Evolutionary conservation across 73 alveolate genomes (phyloP).

Genomic region (Tetrahymena malaccensis): DNA sequence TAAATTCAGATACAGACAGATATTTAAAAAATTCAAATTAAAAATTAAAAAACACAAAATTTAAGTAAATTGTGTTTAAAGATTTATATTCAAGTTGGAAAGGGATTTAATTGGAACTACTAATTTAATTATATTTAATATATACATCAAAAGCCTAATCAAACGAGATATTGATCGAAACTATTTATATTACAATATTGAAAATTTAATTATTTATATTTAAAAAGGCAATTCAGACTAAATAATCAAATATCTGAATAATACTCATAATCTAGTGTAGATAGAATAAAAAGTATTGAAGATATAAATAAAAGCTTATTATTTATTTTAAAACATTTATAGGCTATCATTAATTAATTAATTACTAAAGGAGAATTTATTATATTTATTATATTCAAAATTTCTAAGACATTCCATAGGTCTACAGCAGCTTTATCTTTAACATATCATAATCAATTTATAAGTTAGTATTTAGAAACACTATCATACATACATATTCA

Average conservation of each 20-base stretch:
- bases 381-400: too few species aligned
- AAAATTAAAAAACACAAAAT: background rate
- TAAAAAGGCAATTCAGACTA: background rate
- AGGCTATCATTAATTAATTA: background rate
- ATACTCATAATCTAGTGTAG: background rate
- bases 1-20: background rate
- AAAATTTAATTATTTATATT: too few species aligned
- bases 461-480: too few species aligned
- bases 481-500: too few species aligned
- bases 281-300: background rate
- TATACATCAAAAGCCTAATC: background rate
- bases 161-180: background rate
- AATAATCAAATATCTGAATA: background rate
- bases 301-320: background rate
- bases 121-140: too few species aligned
- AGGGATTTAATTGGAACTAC: background rate
- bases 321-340: too few species aligned
- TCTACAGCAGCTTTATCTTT: too few species aligned
- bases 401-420: too few species aligned
- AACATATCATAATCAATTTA: too few species aligned
- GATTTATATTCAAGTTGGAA: background rate
- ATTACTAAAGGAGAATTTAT: background rate
- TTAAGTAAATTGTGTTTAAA: background rate
- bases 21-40: background rate
- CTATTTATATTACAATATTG: background rate